phyloP scores from a whole-genome alignment of 306 rosid species.

The Echinosophora koreensis region DNA sequence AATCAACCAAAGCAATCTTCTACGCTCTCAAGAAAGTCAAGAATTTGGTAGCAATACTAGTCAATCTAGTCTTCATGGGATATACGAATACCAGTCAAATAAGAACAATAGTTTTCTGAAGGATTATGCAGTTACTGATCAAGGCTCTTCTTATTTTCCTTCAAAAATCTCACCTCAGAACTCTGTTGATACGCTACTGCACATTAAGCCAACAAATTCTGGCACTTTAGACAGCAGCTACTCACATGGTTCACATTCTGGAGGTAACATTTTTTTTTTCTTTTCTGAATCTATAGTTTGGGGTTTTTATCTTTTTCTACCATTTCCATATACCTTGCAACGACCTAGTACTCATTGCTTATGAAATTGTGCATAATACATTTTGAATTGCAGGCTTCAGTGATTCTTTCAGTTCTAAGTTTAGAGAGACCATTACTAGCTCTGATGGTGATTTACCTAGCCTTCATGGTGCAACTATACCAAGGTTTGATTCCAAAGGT shows the following conservation, averaged over 20 bases:
- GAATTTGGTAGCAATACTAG: slow-evolving; percentile 53
- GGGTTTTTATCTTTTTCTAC: slow-evolving; percentile 31
- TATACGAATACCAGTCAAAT: slow-evolving; percentile 55
- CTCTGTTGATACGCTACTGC: slow-evolving; percentile 53
- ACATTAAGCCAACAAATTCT: slow-evolving; percentile 57
- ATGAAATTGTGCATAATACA: slow-evolving; percentile 53
- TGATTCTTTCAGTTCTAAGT: slow-evolving; percentile 53
- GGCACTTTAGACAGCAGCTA: slow-evolving; percentile 49
- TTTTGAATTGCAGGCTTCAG: slow-evolving; percentile 48
- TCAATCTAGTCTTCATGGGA: slow-evolving; percentile 56
- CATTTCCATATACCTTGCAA: slow-evolving; percentile 39
- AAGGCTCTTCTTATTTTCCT: slow-evolving; percentile 51
- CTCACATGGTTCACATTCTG: slow-evolving; percentile 54
- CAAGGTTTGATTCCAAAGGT: slow-evolving; percentile 55
- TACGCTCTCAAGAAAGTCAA: slow-evolving; percentile 54
- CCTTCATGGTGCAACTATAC: slow-evolving; percentile 51
- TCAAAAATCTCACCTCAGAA: slow-evolving; percentile 62
- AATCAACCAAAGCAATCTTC: slow-evolving; percentile 49
- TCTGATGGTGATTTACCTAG: slow-evolving; percentile 49
- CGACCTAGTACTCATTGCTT: slow-evolving; percentile 42
- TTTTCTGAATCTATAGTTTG: slow-evolving; percentile 7
- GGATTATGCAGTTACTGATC: slow-evolving; percentile 56
- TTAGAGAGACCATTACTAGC: slow-evolving; percentile 53
- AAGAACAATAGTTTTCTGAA: slow-evolving; percentile 53
- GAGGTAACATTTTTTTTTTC: slow-evolving; percentile 59